A percentile compares a stretch with the other conserved stretches of the same genome.
phyloP scores from a whole-genome alignment of 768 basidiomycete genomes.

The Hygrophorus pudorinus region DNA sequence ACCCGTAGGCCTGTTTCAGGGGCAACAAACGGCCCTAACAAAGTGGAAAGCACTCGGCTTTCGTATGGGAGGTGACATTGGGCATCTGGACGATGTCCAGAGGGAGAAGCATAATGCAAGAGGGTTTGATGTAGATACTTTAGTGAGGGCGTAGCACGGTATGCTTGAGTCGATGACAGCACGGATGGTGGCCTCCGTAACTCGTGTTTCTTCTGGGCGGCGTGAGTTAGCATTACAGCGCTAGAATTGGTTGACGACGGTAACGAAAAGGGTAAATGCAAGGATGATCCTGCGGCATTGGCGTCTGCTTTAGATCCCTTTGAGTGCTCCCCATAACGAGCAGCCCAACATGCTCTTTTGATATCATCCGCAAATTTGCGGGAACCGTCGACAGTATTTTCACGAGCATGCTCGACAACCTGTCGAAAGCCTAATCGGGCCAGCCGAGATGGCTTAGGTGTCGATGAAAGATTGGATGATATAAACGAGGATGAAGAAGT shows the following conservation, averaged over 20 bases:
- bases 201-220: constrained; percentile 22
- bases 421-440: constrained; percentile 47
- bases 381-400: constrained; percentile 36
- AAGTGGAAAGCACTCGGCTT: constrained; percentile 43
- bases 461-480: constrained; percentile 19
- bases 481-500: constrained; percentile 16
- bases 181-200: constrained; percentile 36
- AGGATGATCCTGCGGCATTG: constrained; percentile 23
- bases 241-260: constrained; percentile 15
- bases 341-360: constrained; percentile 41
- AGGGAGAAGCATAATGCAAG: constrained; percentile 31
- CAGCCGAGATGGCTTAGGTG: constrained; percentile 43
- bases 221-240: constrained; percentile 8
- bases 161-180: constrained; percentile 19
- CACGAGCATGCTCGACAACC: constrained; percentile 55
- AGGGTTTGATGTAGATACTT: constrained; percentile 36
- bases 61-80: constrained; percentile 49
- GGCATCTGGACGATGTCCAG: constrained; percentile 16
- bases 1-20: constrained; percentile 21
- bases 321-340: constrained; percentile 34
- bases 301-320: constrained; percentile 16
- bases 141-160: constrained; percentile 26
- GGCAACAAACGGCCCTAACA: constrained; percentile 46
- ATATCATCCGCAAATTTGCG: constrained; percentile 48
- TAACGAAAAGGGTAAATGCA: constrained; percentile 31